A percentile compares a stretch with the other conserved stretches of the same genome.
Conservation (phyloP, 2,329 filamentous ascomycete genomes). For the Exophiala dermatitidis region DNA sequence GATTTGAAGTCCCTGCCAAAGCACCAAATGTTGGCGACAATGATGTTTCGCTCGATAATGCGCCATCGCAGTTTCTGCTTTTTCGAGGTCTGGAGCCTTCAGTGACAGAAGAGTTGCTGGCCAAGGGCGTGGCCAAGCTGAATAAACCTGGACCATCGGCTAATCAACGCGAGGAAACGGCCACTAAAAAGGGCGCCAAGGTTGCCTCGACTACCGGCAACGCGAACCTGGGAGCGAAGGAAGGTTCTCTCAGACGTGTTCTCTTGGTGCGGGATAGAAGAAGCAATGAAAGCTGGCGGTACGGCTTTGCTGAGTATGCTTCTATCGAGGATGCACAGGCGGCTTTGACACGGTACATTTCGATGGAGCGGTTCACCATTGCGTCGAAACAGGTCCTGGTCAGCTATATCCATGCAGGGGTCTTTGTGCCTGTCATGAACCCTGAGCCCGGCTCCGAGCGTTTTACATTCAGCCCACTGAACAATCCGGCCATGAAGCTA, state of each 20-base stretch:
- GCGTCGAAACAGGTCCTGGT: conserved; percentile 64
- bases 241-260: conserved; percentile 67
- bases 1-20: conserved; percentile 27
- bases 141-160: conserved; percentile 50
- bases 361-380: conserved; percentile 69
- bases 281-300: conserved; percentile 67
- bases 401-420: conserved; percentile 73
- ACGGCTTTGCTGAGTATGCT: conserved; percentile 78
- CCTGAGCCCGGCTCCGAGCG: conserved; percentile 50
- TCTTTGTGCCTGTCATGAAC: conserved; percentile 68
- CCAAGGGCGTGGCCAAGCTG: conserved; percentile 65
- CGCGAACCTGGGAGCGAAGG: conserved; percentile 61
- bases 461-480: conserved; percentile 63
- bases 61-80: conserved; percentile 68
- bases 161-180: conserved; percentile 34
- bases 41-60: conserved; percentile 48
- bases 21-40: conserved; percentile 49
- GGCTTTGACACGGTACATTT: conserved; percentile 64
- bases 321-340: conserved; percentile 67
- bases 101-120: conserved; percentile 64
- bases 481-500: conserved; percentile 60
- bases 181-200: conserved; percentile 38
- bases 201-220: conserved; percentile 51
- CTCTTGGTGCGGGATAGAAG: conserved; percentile 67
- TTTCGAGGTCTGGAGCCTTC: conserved; percentile 64